phyloP scores from a whole-genome alignment of 139 green algal genomes.

The Deuterostichococcus epilithicus region DNA sequence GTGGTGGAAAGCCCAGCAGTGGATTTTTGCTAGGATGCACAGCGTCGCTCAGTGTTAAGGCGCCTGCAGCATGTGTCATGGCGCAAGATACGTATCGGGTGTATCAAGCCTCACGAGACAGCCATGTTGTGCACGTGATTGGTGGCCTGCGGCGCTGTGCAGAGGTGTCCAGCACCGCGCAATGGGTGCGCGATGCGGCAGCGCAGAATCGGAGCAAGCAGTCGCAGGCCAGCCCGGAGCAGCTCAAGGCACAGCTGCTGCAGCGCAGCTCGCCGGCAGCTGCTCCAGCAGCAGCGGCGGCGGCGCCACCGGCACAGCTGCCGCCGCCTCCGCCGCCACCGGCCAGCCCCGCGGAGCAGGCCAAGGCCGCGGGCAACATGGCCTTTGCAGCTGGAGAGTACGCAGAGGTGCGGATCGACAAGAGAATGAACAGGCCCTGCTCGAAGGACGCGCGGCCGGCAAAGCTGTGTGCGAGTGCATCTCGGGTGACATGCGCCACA shows the following conservation, averaged over 20 bases:
- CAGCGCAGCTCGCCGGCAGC: conserved; percentile 8
- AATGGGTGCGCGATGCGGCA: conserved; percentile 57
- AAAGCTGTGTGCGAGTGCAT: too few relatives aligned
- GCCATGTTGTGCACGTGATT: too few relatives aligned
- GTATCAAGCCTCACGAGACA: too few relatives aligned
- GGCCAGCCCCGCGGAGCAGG: conserved; percentile 46
- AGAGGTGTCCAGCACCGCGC: conserved; percentile 60
- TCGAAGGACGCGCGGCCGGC: too few relatives aligned
- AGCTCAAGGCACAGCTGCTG: conserved; percentile 2
- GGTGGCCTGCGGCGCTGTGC: neutral
- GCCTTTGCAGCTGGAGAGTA: conserved; percentile 66
- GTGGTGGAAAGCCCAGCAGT: too few relatives aligned
- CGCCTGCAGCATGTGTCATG: too few relatives aligned
- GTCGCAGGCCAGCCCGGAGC: neutral
- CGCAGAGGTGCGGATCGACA: conserved; percentile 20
- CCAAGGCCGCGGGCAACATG: conserved; percentile 72
- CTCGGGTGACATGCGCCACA: too few relatives aligned
- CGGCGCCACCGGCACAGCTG: neutral
- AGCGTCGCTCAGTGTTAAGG: too few relatives aligned
- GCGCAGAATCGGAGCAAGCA: conserved; percentile 36
- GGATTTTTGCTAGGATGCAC: too few relatives aligned
- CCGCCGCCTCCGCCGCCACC: neutral
- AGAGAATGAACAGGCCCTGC: neutral
- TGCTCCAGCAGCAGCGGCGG: conserved; percentile 5
- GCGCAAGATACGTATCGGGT: too few relatives aligned